phyloP scores from a whole-genome alignment of 202 grass and related monocot genomes.

The Musa balbisiana region DNA sequence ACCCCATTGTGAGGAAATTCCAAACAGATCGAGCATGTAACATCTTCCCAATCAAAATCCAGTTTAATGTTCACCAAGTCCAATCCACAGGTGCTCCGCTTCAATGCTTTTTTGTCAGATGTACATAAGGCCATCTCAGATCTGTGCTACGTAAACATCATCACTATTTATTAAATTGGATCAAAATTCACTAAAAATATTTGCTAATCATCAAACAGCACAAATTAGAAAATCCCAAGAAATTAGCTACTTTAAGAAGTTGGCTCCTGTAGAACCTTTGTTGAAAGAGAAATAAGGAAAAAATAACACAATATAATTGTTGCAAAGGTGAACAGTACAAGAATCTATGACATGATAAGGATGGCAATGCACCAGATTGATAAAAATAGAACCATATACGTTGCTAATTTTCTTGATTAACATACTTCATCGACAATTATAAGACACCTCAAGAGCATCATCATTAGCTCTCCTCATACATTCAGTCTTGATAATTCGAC shows the following conservation, averaged over 20 bases:
- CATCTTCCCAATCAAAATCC: constrained; percentile 50
- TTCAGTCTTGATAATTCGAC: not conserved
- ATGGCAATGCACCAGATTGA: not conserved
- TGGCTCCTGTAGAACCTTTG: too few relatives aligned
- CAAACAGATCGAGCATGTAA: constrained; percentile 54
- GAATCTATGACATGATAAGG: too few relatives aligned
- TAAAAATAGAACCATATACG: not conserved
- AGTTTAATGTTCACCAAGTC: constrained; percentile 53
- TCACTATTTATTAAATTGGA: not conserved
- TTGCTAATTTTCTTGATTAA: not conserved
- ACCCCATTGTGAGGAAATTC: constrained; percentile 88
- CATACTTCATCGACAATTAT: not conserved
- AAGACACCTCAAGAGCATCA: not conserved
- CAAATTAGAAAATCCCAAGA: not conserved
- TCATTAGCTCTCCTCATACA: not conserved
- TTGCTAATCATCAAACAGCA: not conserved
- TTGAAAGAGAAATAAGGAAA: too few relatives aligned
- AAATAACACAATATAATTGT: not conserved
- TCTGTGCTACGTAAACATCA: not conserved
- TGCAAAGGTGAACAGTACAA: too few relatives aligned
- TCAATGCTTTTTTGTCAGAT: not conserved
- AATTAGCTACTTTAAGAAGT: not conserved
- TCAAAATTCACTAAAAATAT: not conserved
- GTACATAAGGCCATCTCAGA: not conserved
- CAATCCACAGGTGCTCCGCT: constrained; percentile 29